Conservation (phyloP, 2,329 filamentous ascomycete species). For the Colletotrichum aenigma region DNA sequence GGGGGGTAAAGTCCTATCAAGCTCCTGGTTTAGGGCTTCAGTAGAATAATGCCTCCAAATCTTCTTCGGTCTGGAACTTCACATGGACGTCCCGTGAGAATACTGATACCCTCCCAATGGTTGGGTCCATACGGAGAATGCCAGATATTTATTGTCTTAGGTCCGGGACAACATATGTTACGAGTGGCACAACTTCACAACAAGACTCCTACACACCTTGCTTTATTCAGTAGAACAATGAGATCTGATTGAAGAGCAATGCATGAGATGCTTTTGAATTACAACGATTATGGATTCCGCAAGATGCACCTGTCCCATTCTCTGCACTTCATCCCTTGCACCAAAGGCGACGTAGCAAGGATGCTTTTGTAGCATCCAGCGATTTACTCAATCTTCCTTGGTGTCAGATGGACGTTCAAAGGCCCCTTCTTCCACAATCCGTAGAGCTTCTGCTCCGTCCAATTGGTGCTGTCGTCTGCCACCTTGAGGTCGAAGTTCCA, state of each 20-base stretch:
- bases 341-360: background rate
- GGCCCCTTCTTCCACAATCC: slow-evolving; percentile 11
- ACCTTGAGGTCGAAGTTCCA: slow-evolving; percentile 51
- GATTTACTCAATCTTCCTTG: background rate
- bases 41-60: background rate
- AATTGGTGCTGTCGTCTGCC: slow-evolving; percentile 33
- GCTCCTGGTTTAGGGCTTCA: background rate
- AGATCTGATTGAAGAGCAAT: background rate
- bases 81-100: background rate
- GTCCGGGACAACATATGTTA: background rate
- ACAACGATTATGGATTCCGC: background rate
- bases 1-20: background rate
- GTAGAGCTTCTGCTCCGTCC: slow-evolving; percentile 31
- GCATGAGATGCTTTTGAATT: background rate
- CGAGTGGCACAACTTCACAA: background rate
- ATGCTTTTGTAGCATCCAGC: background rate
- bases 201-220: background rate
- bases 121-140: background rate
- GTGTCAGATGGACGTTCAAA: slow-evolving; percentile 4
- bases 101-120: rapidly evolving
- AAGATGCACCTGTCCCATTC: background rate
- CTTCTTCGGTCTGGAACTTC: background rate
- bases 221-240: background rate
- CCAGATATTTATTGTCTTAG: background rate
- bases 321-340: background rate